These are phyloP conservation scores for Serpula lacrymans DNA, from an alignment of 768 basidiomycete species.

Conservation along the genomic window DNA sequence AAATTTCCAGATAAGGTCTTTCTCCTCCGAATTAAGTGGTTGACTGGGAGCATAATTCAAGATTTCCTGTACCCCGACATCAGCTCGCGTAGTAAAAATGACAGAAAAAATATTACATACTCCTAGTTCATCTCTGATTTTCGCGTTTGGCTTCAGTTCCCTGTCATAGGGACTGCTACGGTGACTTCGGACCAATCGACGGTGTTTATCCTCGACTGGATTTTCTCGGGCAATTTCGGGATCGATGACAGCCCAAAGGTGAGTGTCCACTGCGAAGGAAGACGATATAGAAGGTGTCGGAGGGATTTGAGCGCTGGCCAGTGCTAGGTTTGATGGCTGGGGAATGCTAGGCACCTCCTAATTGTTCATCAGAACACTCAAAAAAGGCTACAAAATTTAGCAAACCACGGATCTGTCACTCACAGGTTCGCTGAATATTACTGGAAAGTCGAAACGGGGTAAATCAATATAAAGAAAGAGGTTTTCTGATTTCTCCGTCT, in stretches of 20 bases:
- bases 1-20: conserved; percentile 98
- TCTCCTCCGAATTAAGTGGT: conserved; percentile 83
- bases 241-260: conserved; percentile 86
- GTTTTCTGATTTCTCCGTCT: conserved; percentile 88
- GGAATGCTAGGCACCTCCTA: conserved; percentile 41
- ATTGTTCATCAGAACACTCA: neutral
- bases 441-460: conserved; percentile 95
- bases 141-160: conserved; percentile 95
- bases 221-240: conserved; percentile 92
- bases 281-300: conserved; percentile 37
- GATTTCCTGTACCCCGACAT: conserved; percentile 60
- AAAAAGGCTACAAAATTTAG: neutral
- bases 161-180: conserved; percentile 92
- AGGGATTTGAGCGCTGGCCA: conserved; percentile 41
- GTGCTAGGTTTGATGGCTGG: conserved; percentile 38
- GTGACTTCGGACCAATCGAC: conserved; percentile 90
- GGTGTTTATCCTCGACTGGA: conserved; percentile 96
- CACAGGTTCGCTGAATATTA: conserved; percentile 90
- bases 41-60: conserved; percentile 90
- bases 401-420: conserved; percentile 19
- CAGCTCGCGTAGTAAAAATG: neutral
- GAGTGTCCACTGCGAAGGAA: conserved; percentile 58
- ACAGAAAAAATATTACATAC: conserved; percentile 41
- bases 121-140: conserved; percentile 88
- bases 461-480: conserved; percentile 96